Percentiles rank a stretch among this genome's conserved stretches.
Evolutionary conservation across 1,139 yeast species (phyloP).

Genomic region (Sugiyamaella japonica): DNA sequence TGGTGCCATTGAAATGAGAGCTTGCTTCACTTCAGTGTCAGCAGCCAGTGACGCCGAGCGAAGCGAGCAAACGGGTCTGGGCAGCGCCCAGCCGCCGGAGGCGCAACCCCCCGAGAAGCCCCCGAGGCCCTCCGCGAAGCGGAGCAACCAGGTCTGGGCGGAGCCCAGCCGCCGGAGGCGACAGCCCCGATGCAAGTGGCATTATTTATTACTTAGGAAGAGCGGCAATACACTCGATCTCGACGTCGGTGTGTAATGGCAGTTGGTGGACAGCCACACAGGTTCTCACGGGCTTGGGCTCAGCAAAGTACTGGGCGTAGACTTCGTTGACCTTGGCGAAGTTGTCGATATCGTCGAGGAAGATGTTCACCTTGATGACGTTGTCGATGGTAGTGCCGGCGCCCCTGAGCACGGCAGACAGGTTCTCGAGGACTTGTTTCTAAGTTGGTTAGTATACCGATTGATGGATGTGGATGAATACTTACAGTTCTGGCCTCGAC

Average conservation of each 20-base stretch:
- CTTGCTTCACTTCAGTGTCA: too few species aligned
- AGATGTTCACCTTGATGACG: slow-evolving; percentile 54
- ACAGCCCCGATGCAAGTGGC: too few species aligned
- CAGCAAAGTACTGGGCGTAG: slow-evolving; percentile 49
- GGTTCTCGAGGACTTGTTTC: slow-evolving; percentile 34
- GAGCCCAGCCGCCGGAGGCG: too few species aligned
- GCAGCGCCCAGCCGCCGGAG: too few species aligned
- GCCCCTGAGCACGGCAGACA: slow-evolving; percentile 48
- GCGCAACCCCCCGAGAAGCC: too few species aligned
- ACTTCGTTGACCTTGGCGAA: slow-evolving; percentile 50
- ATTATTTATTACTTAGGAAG: slow-evolving; percentile 19
- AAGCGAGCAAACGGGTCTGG: too few species aligned
- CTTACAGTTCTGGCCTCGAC: slow-evolving; percentile 31
- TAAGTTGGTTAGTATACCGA: slow-evolving; percentile 13
- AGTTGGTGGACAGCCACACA: slow-evolving; percentile 47
- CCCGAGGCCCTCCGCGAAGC: too few species aligned
- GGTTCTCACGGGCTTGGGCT: slow-evolving; percentile 55
- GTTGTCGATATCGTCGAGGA: slow-evolving; percentile 50
- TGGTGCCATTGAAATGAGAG: too few species aligned
- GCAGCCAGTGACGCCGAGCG: too few species aligned
- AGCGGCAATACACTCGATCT: slow-evolving; percentile 43
- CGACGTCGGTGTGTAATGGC: slow-evolving; percentile 34
- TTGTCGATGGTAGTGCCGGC: slow-evolving; percentile 53
- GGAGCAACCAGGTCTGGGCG: too few species aligned
- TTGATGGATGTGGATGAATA: too few species aligned